Evolutionary conservation across 768 basidiomycete genomes (phyloP).

Genomic region (Cystoderma amianthinum): DNA sequence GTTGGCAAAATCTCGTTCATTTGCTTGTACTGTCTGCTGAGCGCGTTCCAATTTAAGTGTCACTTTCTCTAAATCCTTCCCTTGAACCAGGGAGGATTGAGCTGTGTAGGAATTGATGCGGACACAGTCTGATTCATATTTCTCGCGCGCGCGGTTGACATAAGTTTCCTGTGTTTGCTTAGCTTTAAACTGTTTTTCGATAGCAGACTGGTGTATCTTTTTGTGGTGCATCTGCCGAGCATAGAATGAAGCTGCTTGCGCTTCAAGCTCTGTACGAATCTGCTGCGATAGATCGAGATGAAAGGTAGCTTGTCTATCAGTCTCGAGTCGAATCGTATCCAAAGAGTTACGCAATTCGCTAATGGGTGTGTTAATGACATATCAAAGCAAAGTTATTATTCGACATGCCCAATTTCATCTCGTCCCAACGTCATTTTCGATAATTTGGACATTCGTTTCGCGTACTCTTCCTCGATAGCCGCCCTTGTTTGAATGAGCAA

Average conservation of each 20-base stretch:
- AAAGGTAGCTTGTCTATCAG: conserved; percentile 70
- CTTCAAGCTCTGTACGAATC: conserved; percentile 73
- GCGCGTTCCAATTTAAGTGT: conserved; percentile 82
- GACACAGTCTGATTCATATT: conserved; percentile 89
- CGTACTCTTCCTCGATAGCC: conserved; percentile 91
- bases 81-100: conserved; percentile 85
- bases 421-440: conserved; percentile 70
- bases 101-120: conserved; percentile 93
- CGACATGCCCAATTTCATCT: conserved; percentile 91
- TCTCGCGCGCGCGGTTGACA: conserved; percentile 84
- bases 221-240: conserved; percentile 64
- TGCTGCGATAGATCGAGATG: conserved; percentile 73
- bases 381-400: neutral
- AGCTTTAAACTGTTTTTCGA: conserved; percentile 88
- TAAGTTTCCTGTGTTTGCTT: conserved; percentile 85
- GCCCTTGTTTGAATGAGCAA: conserved; percentile 40
- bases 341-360: conserved; percentile 81
- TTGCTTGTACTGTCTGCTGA: conserved; percentile 84
- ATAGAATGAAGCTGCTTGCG: conserved; percentile 50
- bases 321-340: conserved; percentile 76
- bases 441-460: conserved; percentile 75
- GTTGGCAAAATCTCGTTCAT: conserved; percentile 90
- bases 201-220: conserved; percentile 60
- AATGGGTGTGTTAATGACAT: conserved; percentile 6
- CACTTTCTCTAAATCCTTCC: conserved; percentile 89